Conservation (phyloP, 2,329 filamentous ascomycete genomes). For the Penicillium frequentans region DNA sequence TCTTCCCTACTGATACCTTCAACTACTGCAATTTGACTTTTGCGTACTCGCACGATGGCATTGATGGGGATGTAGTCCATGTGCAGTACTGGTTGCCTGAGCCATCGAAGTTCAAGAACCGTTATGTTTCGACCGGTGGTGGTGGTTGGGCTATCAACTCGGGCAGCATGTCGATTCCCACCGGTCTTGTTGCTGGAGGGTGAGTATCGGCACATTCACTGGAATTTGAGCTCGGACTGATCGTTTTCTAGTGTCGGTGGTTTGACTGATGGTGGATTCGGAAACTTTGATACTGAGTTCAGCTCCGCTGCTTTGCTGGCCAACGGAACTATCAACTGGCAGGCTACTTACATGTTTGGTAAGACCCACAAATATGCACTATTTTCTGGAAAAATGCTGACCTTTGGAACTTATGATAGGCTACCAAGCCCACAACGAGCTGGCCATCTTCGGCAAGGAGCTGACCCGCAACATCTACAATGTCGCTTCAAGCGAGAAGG, state of each 20-base stretch:
- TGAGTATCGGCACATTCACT: background rate
- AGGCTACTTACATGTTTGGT: conserved; percentile 51
- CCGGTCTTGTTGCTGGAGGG: background rate
- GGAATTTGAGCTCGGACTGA: background rate
- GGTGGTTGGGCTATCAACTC: conserved; percentile 49
- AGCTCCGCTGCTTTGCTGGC: conserved; percentile 39
- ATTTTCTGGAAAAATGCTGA: background rate
- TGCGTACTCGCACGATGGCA: conserved; percentile 47
- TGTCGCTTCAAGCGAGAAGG: conserved; percentile 5
- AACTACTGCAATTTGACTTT: conserved; percentile 49
- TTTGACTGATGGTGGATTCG: conserved; percentile 54
- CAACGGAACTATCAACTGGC: conserved; percentile 51
- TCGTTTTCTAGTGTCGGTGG: conserved; percentile 42
- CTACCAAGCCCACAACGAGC: conserved; percentile 52
- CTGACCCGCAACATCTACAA: conserved; percentile 43
- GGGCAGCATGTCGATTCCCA: conserved; percentile 27
- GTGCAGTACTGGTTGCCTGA: conserved; percentile 46
- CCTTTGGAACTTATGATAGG: background rate
- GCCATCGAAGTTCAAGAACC: conserved; percentile 46
- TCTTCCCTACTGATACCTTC: conserved; percentile 10
- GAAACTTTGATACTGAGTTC: conserved; percentile 44
- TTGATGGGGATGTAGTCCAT: conserved; percentile 33
- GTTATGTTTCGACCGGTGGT: conserved; percentile 50
- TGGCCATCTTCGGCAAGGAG: conserved; percentile 47
- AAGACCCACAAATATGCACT: background rate